Evolutionary conservation across 2,329 filamentous ascomycete genomes (phyloP).

Genomic region (Chaetothyriales sp.): DNA sequence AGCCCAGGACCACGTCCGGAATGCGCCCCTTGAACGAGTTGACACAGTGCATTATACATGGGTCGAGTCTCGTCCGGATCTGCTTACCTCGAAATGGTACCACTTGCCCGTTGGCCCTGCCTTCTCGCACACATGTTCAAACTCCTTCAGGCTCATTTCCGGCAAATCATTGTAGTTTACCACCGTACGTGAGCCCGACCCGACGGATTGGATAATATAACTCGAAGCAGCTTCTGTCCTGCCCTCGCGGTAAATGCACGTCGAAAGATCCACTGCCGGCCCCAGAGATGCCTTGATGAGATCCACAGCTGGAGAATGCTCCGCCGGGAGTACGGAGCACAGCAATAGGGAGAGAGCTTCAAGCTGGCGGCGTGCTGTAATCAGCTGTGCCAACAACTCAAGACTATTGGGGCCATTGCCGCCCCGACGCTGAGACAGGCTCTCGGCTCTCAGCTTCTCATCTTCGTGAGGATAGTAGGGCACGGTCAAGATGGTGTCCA

Average conservation of each 20-base stretch:
- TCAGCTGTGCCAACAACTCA: slow-evolving; percentile 54
- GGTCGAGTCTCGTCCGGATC: not conserved
- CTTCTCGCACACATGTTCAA: slow-evolving; percentile 32
- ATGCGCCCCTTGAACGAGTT: slow-evolving; percentile 41
- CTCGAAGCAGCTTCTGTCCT: slow-evolving; percentile 48
- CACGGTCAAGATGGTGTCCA: slow-evolving; percentile 54
- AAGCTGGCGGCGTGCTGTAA: slow-evolving; percentile 17
- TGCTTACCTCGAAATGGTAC: slow-evolving; percentile 59
- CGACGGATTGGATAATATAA: slow-evolving; percentile 52
- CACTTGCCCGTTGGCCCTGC: slow-evolving; percentile 33
- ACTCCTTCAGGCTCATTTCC: slow-evolving; percentile 54
- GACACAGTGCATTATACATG: not conserved
- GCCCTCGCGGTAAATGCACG: slow-evolving; percentile 47
- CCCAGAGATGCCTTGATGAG: slow-evolving; percentile 45
- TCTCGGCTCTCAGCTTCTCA: slow-evolving; percentile 55
- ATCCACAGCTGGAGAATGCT: slow-evolving; percentile 36
- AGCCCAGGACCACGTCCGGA: slow-evolving; percentile 46
- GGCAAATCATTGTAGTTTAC: slow-evolving; percentile 55
- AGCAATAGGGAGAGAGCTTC: slow-evolving; percentile 24
- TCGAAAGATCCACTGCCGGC: slow-evolving; percentile 34
- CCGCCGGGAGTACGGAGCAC: slow-evolving; percentile 39
- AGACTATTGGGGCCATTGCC: slow-evolving; percentile 62
- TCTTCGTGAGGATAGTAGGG: slow-evolving; percentile 56
- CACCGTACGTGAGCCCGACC: slow-evolving; percentile 51
- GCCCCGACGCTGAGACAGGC: slow-evolving; percentile 47